Base-by-base conservation (phyloP, 2,329 filamentous ascomycete species). In the Dryadomyces quercivorus region DNA sequence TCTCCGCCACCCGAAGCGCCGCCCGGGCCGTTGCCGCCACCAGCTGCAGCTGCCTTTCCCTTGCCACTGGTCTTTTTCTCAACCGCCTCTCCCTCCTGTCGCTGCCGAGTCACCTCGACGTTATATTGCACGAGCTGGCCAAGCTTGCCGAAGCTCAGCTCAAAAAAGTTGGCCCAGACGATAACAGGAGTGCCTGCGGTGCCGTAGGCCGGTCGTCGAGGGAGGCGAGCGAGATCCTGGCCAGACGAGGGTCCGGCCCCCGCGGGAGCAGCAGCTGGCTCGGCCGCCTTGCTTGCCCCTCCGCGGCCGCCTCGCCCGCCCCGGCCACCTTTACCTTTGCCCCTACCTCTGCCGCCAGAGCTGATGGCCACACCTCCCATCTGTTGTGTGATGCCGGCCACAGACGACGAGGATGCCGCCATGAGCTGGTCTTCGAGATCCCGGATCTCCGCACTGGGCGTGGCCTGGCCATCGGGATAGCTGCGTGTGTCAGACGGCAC, bases 111-210 rank as follows among this genome's bases (percentile, higher is more conserved):
- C 12, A 72, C 69, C 1, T 69, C 64, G 10, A 80, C 56, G 2
- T 66, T 68, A 61, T 81, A 81, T 55, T 70, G 74, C 61, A 69
- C 73, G 5, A 78, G 49, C 6, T 16, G 2, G 20, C 61, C 0
- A 65, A 61, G 44, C 69, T 68, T 51, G 22, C 45, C 38, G 8
- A 75, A 58, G 7, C 67, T 61, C 50, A 81, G 55, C 1, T 65
- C 65, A 59, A 78, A 80, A 59, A 76, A 81, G 62, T 82, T 81
- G 5, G 76, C 67, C 75, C 76, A 80, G 0, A 81, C 65, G 1
- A 66, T 60, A 2, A 77, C 70, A 0, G 62, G 47, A 1, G 49
- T 63, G 4, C 78, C 78, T 5, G 59, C 59, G 3, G 62, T 69
- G 20, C 77, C 76, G 58, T 73, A 81, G 1, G 70, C 71, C 20